Conservation (phyloP, 306 rosid species). For the Leucaena leucocephala region DNA sequence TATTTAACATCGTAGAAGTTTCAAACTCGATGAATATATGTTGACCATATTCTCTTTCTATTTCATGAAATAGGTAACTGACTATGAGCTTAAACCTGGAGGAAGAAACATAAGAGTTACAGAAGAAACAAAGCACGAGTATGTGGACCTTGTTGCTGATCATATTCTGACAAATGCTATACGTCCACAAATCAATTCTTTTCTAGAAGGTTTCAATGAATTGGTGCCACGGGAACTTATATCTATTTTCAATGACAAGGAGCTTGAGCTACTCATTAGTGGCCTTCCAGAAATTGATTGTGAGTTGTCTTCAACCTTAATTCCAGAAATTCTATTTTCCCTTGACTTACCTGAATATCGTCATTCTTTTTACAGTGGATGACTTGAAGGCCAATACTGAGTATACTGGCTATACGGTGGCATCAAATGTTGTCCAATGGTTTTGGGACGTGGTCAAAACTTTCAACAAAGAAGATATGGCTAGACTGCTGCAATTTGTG, state of each 20-base stretch:
- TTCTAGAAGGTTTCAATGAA: conserved; percentile 83
- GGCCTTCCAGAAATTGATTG: conserved; percentile 99
- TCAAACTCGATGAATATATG: not conserved
- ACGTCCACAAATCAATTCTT: conserved; percentile 91
- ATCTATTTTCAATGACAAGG: conserved; percentile 91
- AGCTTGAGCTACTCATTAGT: conserved; percentile 98
- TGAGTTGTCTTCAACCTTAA: conserved; percentile 48
- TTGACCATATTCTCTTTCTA: not conserved
- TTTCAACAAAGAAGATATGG: conserved; percentile 98
- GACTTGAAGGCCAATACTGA: conserved; percentile 88
- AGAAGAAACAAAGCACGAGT: conserved; percentile 98
- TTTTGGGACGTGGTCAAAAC: conserved; percentile 95
- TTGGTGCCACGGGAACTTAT: conserved; percentile 82
- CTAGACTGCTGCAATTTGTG: conserved; percentile 95
- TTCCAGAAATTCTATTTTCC: conserved; percentile 26
- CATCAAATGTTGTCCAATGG: conserved; percentile 92
- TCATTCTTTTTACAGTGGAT: conserved; percentile 71
- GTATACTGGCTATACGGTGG: conserved; percentile 92
- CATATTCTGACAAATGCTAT: conserved; percentile 94
- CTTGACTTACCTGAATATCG: conserved; percentile 36
- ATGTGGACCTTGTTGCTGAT: conserved; percentile 97
- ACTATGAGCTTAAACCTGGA: conserved; percentile 97
- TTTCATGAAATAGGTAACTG: conserved; percentile 72
- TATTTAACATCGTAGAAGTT: not conserved
- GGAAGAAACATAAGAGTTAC: conserved; percentile 97